Evolutionary conservation across 148 eudicot species (phyloP).

Genomic region (Fagopyrum esculentum): DNA sequence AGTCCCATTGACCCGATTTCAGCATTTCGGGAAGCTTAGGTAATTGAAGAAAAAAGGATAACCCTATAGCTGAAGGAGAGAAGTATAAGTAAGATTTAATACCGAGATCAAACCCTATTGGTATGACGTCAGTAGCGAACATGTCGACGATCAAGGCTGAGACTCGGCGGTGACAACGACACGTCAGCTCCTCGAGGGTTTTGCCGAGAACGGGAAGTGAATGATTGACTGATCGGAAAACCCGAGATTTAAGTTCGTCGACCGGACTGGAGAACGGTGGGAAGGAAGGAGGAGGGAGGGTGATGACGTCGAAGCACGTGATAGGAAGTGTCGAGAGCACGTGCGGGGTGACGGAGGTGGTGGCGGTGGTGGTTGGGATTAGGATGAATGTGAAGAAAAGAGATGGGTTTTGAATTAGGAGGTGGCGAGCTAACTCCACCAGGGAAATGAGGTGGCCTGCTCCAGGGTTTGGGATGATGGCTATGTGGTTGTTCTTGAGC

Average conservation of each 20-base stretch:
- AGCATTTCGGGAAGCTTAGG: neutral
- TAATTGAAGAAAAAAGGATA: neutral
- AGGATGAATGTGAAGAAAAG: constrained; percentile 24
- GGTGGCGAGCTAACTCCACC: constrained; percentile 30
- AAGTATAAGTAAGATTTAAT: neutral
- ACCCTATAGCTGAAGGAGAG: neutral
- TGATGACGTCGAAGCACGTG: neutral
- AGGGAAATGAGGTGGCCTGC: constrained; percentile 51
- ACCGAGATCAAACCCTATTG: neutral
- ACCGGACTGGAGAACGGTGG: neutral
- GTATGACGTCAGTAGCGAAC: neutral
- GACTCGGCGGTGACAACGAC: neutral
- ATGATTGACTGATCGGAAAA: neutral
- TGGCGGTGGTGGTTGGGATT: constrained; percentile 24
- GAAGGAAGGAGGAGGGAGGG: constrained; percentile 1
- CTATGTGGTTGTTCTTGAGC: constrained; percentile 22
- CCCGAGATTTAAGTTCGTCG: neutral
- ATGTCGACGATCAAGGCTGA: neutral
- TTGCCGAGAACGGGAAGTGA: neutral
- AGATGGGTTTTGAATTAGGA: constrained; percentile 27
- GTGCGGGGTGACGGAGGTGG: neutral
- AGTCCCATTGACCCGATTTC: neutral
- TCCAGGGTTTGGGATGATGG: constrained; percentile 43
- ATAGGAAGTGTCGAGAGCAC: neutral
- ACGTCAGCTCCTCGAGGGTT: neutral